Percentiles rank a stretch among this genome's conserved stretches.
Evolutionary conservation across 2,329 filamentous ascomycete species (phyloP).

Genomic region (Aspergillus ustus): DNA sequence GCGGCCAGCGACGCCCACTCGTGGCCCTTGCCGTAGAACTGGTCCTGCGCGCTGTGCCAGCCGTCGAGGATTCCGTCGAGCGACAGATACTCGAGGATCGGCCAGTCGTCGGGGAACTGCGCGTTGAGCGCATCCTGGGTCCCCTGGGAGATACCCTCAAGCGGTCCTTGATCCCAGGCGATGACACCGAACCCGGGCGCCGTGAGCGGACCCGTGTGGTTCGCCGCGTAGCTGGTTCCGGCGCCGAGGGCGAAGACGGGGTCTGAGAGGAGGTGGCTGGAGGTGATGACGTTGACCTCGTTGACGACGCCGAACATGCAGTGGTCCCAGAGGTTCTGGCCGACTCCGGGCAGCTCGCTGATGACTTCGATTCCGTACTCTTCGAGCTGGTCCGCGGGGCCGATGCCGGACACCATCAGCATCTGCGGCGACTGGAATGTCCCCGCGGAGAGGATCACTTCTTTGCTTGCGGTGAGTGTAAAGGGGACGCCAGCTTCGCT

Average conservation of each 20-base stretch:
- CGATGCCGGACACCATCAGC: conserved; percentile 32
- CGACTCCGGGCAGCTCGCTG: conserved; percentile 11
- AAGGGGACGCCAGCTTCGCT: conserved; percentile 5
- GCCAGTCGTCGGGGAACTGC: conserved; percentile 39
- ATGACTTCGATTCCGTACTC: conserved; percentile 10
- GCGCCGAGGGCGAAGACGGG: neutral
- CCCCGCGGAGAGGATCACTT: conserved; percentile 22
- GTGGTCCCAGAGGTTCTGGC: conserved; percentile 23
- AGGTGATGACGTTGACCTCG: conserved; percentile 13
- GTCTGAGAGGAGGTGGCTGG: conserved; percentile 5
- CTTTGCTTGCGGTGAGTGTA: conserved; percentile 12
- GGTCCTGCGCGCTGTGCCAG: conserved; percentile 14
- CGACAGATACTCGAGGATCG: conserved; percentile 39
- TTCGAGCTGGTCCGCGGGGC: conserved; percentile 11
- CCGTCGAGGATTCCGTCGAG: conserved; percentile 28
- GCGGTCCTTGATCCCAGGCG: conserved; percentile 25
- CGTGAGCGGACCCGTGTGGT: conserved; percentile 15
- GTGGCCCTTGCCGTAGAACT: conserved; percentile 20
- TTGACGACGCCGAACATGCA: conserved; percentile 15
- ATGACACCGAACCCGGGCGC: conserved; percentile 15
- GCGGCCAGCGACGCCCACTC: conserved; percentile 36
- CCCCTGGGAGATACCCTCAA: conserved; percentile 15
- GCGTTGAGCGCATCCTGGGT: conserved; percentile 20
- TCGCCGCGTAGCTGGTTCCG: neutral
- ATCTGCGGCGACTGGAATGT: conserved; percentile 28